Conservation (phyloP, 768 basidiomycete species). For the Naematelia aurantialba region DNA sequence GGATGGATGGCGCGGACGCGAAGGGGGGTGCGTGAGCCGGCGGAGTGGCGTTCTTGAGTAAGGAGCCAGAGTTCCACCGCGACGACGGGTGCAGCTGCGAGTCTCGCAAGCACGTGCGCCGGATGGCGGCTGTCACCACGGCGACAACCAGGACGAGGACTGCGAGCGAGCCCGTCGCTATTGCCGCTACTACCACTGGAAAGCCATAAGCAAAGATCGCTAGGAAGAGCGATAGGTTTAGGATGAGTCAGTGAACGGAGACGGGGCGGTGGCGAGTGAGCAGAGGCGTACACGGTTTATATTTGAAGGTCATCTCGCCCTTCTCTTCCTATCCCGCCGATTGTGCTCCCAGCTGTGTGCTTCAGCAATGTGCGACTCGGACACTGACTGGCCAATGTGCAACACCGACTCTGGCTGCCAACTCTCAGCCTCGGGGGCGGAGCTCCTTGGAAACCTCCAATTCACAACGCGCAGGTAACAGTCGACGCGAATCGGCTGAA, state of each 20-base stretch:
- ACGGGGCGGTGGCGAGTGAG: background rate
- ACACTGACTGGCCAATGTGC: too few relatives aligned
- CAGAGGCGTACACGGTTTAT: slow-evolving; percentile 12
- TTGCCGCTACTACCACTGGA: slow-evolving; percentile 21
- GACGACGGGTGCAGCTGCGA: too few relatives aligned
- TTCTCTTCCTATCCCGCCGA: background rate
- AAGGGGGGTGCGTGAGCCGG: background rate
- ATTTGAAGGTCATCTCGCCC: slow-evolving; percentile 9
- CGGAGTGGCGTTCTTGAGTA: background rate
- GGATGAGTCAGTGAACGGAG: too few relatives aligned
- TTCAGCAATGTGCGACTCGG: too few relatives aligned
- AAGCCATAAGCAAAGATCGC: background rate
- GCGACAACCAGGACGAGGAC: slow-evolving; percentile 15
- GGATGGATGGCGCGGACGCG: background rate
- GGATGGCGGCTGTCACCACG: slow-evolving; percentile 1
- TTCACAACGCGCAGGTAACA: too few relatives aligned
- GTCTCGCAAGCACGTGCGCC: background rate
- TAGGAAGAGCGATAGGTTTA: too few relatives aligned
- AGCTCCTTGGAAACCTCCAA: too few relatives aligned
- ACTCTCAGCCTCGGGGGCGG: too few relatives aligned
- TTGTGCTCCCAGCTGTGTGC: too few relatives aligned
- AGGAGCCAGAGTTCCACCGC: too few relatives aligned
- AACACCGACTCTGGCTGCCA: too few relatives aligned
- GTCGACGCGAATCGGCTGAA: too few relatives aligned
- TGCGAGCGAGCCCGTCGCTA: slow-evolving; percentile 12